phyloP scores from a whole-genome alignment of 352 stramenopile genomes.

The Globisporangium rhizosaccharum region DNA sequence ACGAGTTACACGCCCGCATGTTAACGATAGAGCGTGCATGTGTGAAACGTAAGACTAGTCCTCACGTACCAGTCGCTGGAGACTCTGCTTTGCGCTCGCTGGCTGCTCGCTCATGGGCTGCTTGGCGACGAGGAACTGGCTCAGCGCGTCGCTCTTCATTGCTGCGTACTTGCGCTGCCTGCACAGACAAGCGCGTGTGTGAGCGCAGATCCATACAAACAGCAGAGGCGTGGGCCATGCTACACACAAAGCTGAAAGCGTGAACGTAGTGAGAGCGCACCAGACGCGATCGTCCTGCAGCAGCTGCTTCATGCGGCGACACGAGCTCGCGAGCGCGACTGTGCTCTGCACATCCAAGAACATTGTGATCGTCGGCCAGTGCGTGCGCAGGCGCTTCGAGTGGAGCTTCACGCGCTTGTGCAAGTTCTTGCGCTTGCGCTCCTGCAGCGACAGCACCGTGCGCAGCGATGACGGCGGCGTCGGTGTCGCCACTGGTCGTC shows the following conservation, averaged over 20 bases:
- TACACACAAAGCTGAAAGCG: neutral
- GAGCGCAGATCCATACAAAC: neutral
- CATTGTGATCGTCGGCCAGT: constrained; percentile 31
- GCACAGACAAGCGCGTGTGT: too few relatives aligned
- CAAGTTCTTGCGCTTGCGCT: constrained; percentile 35
- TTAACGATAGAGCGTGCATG: neutral
- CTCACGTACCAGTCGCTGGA: constrained; percentile 35
- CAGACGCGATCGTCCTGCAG: constrained; percentile 38
- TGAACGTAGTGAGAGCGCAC: constrained; percentile 8
- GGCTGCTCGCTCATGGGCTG: neutral
- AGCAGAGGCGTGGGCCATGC: neutral
- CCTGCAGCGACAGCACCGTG: constrained; percentile 20
- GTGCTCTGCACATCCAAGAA: constrained; percentile 34
- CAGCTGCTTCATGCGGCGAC: constrained; percentile 31
- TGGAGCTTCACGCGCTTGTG: constrained; percentile 49
- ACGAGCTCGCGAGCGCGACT: constrained; percentile 29
- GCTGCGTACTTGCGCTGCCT: constrained; percentile 17
- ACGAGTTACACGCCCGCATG: neutral
- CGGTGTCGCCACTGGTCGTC: neutral
- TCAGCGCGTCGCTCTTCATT: constrained; percentile 24
- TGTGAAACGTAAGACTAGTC: neutral
- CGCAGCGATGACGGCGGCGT: constrained; percentile 14
- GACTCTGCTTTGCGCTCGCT: constrained; percentile 20
- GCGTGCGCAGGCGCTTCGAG: constrained; percentile 46
- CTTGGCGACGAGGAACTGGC: constrained; percentile 20